Conservation (phyloP, 148 eudicot genomes). For the Mesembryanthemum crystallinum region DNA sequence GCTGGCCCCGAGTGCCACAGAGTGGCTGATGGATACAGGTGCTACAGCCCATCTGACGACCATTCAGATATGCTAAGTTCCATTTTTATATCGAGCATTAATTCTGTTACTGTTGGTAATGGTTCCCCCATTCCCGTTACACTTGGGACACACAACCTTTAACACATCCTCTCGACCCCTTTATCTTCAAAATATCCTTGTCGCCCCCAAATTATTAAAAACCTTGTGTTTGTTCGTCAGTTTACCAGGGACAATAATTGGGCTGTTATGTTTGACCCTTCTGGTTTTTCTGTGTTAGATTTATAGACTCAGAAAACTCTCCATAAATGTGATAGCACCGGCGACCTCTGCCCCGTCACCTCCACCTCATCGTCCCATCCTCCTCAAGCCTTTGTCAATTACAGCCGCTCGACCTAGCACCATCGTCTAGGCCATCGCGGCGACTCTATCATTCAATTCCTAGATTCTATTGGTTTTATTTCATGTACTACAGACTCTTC, state of each 20-base stretch:
- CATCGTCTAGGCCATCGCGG: not conserved
- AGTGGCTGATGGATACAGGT: not conserved
- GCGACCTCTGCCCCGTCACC: not conserved
- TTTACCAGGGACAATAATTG: constrained; percentile 10
- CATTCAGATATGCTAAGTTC: not conserved
- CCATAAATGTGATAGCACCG: not conserved
- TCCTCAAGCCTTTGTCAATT: no score
- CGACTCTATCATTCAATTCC: not conserved
- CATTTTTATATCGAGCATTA: not conserved
- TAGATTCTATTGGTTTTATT: not conserved
- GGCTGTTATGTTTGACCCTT: constrained; percentile 10
- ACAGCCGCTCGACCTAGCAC: not conserved
- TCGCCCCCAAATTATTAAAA: not conserved
- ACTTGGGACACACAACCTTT: not conserved
- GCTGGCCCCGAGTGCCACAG: not conserved
- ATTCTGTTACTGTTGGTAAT: not conserved
- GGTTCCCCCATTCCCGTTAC: not conserved
- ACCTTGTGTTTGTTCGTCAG: not conserved
- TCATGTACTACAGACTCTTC: not conserved
- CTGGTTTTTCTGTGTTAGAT: constrained; percentile 12
- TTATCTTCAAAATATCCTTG: not conserved
- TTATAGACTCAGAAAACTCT: not conserved
- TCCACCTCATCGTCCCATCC: not conserved
- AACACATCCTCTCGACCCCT: not conserved
- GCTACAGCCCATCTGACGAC: not conserved